phyloP scores from a whole-genome alignment of 1,284 basidiomycete genomes.

The Moniliophthora roreri region DNA sequence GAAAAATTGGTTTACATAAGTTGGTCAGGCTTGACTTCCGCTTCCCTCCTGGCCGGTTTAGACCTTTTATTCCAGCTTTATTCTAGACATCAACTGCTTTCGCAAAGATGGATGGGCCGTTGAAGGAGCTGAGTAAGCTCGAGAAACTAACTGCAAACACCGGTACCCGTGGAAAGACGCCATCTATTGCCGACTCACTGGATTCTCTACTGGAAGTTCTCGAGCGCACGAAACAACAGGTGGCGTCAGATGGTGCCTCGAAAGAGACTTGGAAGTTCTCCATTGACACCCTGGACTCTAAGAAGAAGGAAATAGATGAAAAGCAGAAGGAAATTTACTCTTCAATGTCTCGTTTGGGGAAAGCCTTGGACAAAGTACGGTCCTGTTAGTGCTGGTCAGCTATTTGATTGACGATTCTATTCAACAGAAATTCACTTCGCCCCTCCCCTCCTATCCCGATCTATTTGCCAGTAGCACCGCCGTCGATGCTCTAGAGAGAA shows the following conservation, averaged over 20 bases:
- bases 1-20: background rate
- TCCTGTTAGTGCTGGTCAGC: background rate
- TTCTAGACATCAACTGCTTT: too few relatives aligned
- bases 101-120: constrained; percentile 64
- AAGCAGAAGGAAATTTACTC: constrained; percentile 86
- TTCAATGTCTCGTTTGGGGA: constrained; percentile 75
- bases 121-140: constrained; percentile 75
- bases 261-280: constrained; percentile 56
- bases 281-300: constrained; percentile 58
- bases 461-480: constrained; percentile 67
- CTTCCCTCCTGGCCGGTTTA: background rate
- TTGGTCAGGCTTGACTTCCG: background rate
- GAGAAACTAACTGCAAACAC: constrained; percentile 55
- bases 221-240: constrained; percentile 53
- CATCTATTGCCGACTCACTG: constrained; percentile 63
- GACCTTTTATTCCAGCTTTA: background rate
- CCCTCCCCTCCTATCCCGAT: constrained; percentile 67
- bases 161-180: constrained; percentile 48
- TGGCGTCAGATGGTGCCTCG: constrained; percentile 53
- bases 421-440: constrained; percentile 67
- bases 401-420: background rate
- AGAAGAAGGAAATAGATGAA: constrained; percentile 85
- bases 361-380: constrained; percentile 83
- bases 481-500: constrained; percentile 64
- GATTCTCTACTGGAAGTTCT: constrained; percentile 68